These are phyloP conservation scores for Apophysomyces elegans DNA, from an alignment of 371 early-diverging fungal species.

Conservation along the genomic window DNA sequence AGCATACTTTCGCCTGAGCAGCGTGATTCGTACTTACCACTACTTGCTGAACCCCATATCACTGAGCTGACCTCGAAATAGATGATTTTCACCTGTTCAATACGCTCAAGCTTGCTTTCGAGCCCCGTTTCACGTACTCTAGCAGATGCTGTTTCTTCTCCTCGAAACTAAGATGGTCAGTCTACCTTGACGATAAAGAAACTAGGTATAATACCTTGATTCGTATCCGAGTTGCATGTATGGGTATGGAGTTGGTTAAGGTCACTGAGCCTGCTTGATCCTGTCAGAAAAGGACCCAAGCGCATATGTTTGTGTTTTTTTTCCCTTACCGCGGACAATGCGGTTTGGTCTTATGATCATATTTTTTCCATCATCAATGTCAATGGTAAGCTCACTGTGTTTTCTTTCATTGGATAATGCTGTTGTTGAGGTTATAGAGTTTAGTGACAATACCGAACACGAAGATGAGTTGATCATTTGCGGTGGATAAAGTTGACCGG, in stretches of 20 bases:
- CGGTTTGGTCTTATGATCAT: conserved; percentile 49
- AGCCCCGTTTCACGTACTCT: conserved; percentile 26
- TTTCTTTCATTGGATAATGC: neutral
- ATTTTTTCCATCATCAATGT: conserved; percentile 47
- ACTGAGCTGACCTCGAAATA: conserved; percentile 41
- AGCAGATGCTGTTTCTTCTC: conserved; percentile 44
- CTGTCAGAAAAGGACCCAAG: neutral
- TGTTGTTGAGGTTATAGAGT: neutral
- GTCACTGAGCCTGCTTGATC: conserved; percentile 33
- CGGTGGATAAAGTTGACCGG: neutral
- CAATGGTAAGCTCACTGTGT: conserved; percentile 19
- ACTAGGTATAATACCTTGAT: conserved; percentile 34
- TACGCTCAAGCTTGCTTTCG: conserved; percentile 24
- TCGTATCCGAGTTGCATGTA: conserved; percentile 39
- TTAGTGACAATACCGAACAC: neutral
- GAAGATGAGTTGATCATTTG: neutral
- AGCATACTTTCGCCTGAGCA: neutral
- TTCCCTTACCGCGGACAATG: conserved; percentile 34
- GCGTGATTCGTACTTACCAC: conserved; percentile 22
- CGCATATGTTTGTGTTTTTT: neutral
- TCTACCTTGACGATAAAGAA: too few relatives aligned
- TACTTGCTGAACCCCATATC: conserved; percentile 40
- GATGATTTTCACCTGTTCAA: conserved; percentile 42
- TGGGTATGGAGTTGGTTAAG: conserved; percentile 29
- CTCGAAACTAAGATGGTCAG: conserved; percentile 38